Conservation (phyloP, 2,329 filamentous ascomycete genomes). For the Huntiella decipiens region DNA sequence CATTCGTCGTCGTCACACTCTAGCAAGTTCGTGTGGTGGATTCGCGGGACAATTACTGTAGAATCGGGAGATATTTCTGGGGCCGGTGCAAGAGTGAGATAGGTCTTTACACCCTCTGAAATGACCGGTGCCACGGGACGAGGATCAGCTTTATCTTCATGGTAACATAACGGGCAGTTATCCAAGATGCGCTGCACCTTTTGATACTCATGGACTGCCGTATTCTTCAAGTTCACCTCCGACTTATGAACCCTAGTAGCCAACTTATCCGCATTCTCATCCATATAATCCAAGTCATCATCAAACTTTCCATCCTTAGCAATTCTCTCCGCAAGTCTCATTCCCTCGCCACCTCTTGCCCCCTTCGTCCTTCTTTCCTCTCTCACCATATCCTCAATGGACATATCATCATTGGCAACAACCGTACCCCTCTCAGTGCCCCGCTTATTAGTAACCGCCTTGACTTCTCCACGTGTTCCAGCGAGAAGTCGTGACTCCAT, state of each 20-base stretch:
- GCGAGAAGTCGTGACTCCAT: slow-evolving; percentile 85
- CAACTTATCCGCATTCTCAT: slow-evolving; percentile 84
- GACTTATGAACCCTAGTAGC: slow-evolving; percentile 75
- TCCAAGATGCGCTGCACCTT: slow-evolving; percentile 77
- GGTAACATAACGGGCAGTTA: slow-evolving; percentile 74
- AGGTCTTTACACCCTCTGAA: slow-evolving; percentile 69
- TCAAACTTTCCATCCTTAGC: slow-evolving; percentile 83
- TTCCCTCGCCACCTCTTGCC: slow-evolving; percentile 59
- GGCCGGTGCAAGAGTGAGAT: slow-evolving; percentile 72
- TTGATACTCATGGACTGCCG: slow-evolving; percentile 73
- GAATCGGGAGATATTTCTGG: slow-evolving; percentile 72
- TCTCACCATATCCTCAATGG: slow-evolving; percentile 87
- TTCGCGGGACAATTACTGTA: slow-evolving; percentile 72
- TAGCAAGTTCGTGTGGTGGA: slow-evolving; percentile 76
- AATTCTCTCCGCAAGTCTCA: slow-evolving; percentile 75
- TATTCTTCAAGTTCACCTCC: slow-evolving; percentile 71
- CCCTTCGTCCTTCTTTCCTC: slow-evolving; percentile 76
- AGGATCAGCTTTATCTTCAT: slow-evolving; percentile 57
- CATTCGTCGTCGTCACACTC: slow-evolving; percentile 98
- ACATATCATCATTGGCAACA: slow-evolving; percentile 88
- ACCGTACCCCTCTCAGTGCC: slow-evolving; percentile 71
- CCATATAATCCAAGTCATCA: slow-evolving; percentile 88
- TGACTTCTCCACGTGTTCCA: slow-evolving; percentile 54
- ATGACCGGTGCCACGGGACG: slow-evolving; percentile 63
- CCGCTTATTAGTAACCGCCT: slow-evolving; percentile 56